Percentiles rank a stretch among this genome's conserved stretches.
phyloP scores from a whole-genome alignment of 2,329 filamentous ascomycete species.

The Fusarium protoensiforme region DNA sequence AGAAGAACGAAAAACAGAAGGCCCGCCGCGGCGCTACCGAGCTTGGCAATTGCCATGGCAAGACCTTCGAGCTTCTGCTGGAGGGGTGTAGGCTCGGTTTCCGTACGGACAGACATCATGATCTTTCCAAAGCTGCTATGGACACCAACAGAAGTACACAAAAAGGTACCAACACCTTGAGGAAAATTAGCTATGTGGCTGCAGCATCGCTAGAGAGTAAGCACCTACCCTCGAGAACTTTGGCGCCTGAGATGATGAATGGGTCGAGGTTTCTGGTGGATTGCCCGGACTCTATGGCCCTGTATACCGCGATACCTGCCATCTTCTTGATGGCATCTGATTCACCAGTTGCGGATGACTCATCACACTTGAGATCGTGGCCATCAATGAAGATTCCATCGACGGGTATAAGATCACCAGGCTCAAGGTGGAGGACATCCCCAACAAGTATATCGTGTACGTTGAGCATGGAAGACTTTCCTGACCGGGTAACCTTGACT shows the following conservation, averaged over 20 bases:
- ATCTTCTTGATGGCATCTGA: constrained; percentile 77
- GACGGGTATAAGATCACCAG: constrained; percentile 52
- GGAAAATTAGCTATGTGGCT: neutral
- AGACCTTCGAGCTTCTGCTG: constrained; percentile 57
- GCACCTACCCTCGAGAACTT: constrained; percentile 54
- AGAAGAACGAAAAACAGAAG: neutral
- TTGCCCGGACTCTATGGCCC: neutral
- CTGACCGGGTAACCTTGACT: constrained; percentile 68
- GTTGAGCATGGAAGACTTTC: neutral
- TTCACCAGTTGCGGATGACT: constrained; percentile 77
- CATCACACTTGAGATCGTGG: constrained; percentile 68
- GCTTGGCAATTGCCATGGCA: neutral
- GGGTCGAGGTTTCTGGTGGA: constrained; percentile 37
- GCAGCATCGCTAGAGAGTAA: neutral
- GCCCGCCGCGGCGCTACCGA: neutral
- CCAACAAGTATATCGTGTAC: neutral
- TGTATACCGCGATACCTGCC: constrained; percentile 58
- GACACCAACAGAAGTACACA: constrained; percentile 62
- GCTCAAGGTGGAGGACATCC: neutral
- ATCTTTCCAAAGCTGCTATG: constrained; percentile 59
- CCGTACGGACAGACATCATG: constrained; percentile 63
- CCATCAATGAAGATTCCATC: constrained; percentile 71
- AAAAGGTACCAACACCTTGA: constrained; percentile 59
- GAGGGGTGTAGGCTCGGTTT: constrained; percentile 61
- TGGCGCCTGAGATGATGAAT: constrained; percentile 68